phyloP scores from a whole-genome alignment of 2,329 filamentous ascomycete species.

The Rhynchosporium graminicola region DNA sequence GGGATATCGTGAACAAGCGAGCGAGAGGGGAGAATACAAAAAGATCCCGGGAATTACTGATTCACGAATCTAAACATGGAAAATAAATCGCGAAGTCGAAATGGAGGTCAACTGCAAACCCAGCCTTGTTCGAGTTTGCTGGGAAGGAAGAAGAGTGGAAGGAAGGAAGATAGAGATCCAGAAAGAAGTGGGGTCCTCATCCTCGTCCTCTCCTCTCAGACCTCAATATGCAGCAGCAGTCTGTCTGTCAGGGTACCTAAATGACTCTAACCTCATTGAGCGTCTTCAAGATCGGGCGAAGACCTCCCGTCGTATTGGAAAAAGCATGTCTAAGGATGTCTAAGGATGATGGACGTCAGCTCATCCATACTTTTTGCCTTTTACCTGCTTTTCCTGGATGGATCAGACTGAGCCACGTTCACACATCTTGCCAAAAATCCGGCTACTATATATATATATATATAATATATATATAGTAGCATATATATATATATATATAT shows the following conservation, averaged over 20 bases:
- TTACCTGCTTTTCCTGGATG: neutral
- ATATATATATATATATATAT: too few relatives aligned
- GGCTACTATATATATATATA: neutral
- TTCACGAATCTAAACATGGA: neutral
- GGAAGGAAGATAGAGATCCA: neutral
- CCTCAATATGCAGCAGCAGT: neutral
- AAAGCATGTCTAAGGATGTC: neutral
- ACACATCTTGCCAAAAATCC: conserved; percentile 2
- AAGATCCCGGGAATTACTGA: neutral
- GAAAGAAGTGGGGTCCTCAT: neutral
- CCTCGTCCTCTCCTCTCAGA: neutral
- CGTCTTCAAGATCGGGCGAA: neutral
- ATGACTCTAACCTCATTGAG: conserved; percentile 10
- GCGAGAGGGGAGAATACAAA: neutral
- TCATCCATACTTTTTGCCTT: neutral
- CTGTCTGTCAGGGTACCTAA: neutral
- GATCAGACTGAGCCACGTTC: conserved; percentile 5
- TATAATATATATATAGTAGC: too few relatives aligned
- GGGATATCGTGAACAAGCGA: neutral
- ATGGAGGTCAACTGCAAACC: neutral
- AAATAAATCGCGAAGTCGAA: neutral
- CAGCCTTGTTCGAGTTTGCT: neutral
- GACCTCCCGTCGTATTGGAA: conserved; percentile 7
- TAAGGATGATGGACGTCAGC: neutral
- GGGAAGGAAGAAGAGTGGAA: neutral